A percentile compares a stretch with the other conserved stretches of the same genome.
Conservation (phyloP, 441 rosid species). For the Rhodomyrtus psidioides region DNA sequence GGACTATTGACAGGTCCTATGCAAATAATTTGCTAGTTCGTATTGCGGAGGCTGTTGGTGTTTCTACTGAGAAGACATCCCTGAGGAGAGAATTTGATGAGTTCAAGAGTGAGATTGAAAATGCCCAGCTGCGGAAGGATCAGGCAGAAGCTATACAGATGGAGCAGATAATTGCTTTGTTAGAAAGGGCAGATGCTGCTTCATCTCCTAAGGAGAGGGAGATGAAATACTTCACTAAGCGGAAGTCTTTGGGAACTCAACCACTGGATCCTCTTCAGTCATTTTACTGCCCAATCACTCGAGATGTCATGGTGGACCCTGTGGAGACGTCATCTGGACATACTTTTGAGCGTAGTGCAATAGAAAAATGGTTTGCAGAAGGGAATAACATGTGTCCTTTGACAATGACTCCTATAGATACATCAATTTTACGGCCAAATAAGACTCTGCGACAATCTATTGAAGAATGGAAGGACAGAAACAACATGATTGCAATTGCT, state of each 20-base stretch:
- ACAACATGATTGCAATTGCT: constrained; percentile 54
- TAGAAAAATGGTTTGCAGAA: constrained; percentile 55
- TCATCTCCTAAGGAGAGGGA: constrained; percentile 47
- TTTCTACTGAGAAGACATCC: constrained; percentile 38
- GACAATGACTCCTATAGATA: constrained; percentile 35
- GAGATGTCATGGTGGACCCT: constrained; percentile 59
- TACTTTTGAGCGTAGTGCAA: constrained; percentile 63
- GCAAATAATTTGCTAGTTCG: constrained; percentile 39
- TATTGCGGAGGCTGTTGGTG: constrained; percentile 58
- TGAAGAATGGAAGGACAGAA: constrained; percentile 71
- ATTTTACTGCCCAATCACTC: constrained; percentile 61
- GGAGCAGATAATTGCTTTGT: constrained; percentile 62
- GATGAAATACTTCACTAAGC: constrained; percentile 37
- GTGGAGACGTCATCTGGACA: constrained; percentile 74
- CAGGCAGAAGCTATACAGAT: constrained; percentile 66
- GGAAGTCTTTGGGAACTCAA: constrained; percentile 55
- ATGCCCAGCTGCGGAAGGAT: constrained; percentile 42
- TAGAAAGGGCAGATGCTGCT: constrained; percentile 64
- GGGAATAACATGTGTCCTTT: constrained; percentile 52
- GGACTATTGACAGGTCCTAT: constrained; percentile 46
- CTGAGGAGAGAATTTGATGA: constrained; percentile 48
- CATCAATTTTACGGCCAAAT: constrained; percentile 52
- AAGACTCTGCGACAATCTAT: constrained; percentile 57
- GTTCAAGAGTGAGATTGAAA: constrained; percentile 53
- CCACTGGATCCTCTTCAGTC: constrained; percentile 55